Conservation (phyloP, 164 flowering plant species). For the Macadamia tetraphylla region DNA sequence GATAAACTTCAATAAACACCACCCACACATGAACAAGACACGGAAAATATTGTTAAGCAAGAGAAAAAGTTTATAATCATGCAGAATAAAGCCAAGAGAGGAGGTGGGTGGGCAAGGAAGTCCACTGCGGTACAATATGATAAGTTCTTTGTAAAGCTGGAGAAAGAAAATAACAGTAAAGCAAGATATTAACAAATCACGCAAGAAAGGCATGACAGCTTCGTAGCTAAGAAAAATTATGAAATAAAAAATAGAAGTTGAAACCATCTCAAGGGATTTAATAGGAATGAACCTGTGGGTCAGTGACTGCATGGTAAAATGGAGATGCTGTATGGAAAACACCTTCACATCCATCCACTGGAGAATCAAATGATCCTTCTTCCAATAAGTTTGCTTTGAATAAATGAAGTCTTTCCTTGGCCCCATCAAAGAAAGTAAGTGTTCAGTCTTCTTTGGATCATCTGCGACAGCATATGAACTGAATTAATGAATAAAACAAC, state of each 20-base stretch:
- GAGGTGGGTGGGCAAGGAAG: background rate
- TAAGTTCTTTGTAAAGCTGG: background rate
- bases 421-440: constrained; percentile 50
- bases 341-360: constrained; percentile 39
- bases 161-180: background rate
- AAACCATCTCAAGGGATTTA: background rate
- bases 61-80: background rate
- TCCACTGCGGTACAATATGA: background rate
- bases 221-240: background rate
- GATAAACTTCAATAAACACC: background rate
- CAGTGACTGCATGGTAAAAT: constrained; percentile 21
- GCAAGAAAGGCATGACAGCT: background rate
- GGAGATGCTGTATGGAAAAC: constrained; percentile 52
- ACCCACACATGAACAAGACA: background rate
- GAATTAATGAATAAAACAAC: background rate
- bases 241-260: background rate
- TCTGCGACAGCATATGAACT: constrained; percentile 22
- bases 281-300: constrained; percentile 29
- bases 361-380: constrained; percentile 40
- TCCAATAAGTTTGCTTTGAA: constrained; percentile 35
- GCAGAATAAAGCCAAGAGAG: background rate
- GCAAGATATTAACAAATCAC: background rate
- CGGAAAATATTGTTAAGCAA: background rate
- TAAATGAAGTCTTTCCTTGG: constrained; percentile 36
- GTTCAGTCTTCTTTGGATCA: constrained; percentile 51